Evolutionary conservation across 768 basidiomycete genomes (phyloP).

Genomic region (Boletus subparvulus): DNA sequence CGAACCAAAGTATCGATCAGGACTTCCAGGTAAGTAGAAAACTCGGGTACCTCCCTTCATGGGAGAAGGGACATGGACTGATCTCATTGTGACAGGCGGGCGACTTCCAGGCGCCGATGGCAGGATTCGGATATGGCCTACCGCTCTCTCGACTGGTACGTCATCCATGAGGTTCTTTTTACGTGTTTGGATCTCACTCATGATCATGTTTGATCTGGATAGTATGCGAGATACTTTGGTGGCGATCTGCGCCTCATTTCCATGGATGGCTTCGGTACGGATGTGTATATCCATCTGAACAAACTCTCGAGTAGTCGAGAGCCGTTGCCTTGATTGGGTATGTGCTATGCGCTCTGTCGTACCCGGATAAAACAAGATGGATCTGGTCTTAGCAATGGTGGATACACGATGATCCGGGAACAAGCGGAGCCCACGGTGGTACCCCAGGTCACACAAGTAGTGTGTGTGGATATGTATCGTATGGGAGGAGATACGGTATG

Average conservation of each 20-base stretch:
- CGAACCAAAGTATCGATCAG: constrained; percentile 65
- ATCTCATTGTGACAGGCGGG: constrained; percentile 45
- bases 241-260: constrained; percentile 89
- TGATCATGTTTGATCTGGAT: neutral
- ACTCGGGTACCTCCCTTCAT: neutral
- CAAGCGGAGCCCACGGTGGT: neutral
- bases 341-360: neutral
- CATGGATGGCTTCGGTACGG: constrained; percentile 95
- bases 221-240: constrained; percentile 95
- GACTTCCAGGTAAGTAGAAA: constrained; percentile 49
- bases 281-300: constrained; percentile 90
- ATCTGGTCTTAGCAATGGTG: neutral
- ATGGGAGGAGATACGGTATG: neutral
- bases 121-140: constrained; percentile 92
- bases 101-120: constrained; percentile 98
- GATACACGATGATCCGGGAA: neutral
- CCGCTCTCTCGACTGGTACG: constrained; percentile 86
- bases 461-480: neutral
- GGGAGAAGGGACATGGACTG: neutral
- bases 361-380: neutral
- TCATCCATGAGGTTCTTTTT: constrained; percentile 3
- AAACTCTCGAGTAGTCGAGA: constrained; percentile 81
- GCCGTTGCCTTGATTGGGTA: constrained; percentile 50
- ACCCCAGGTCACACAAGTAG: neutral
- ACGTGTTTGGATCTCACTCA: neutral